Evolutionary conservation across 495 filamentous ascomycete species (phyloP).

Genomic region (Tetracladium marchalianum): DNA sequence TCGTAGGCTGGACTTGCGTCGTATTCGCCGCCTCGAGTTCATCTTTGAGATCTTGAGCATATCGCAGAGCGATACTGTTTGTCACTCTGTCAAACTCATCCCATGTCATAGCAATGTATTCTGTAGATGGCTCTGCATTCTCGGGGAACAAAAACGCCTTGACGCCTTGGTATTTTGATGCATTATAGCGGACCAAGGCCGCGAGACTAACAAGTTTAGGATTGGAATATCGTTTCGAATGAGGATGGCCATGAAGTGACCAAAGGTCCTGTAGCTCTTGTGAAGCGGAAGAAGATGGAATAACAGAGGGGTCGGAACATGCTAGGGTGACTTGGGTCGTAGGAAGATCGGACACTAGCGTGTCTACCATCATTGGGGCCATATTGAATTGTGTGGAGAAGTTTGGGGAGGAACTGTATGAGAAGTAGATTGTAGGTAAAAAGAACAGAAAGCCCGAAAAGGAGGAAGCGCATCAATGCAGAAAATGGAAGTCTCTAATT

Average conservation of each 20-base stretch:
- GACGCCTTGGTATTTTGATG: slow-evolving; percentile 8
- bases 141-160: slow-evolving; percentile 16
- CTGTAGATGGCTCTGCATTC: slow-evolving; percentile 1
- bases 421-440: too few species aligned
- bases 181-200: slow-evolving; percentile 17
- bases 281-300: slow-evolving; percentile 11
- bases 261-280: slow-evolving; percentile 14
- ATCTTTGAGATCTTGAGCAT: slow-evolving; percentile 5
- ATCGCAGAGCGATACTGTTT: slow-evolving; percentile 11
- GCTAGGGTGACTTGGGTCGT: not conserved
- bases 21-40: slow-evolving; percentile 13
- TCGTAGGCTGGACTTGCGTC: slow-evolving; percentile 14
- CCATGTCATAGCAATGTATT: slow-evolving; percentile 18
- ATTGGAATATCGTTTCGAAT: slow-evolving; percentile 18
- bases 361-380: slow-evolving; percentile 12
- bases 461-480: too few species aligned
- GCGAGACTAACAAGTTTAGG: slow-evolving; percentile 15
- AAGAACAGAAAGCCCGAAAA: too few species aligned
- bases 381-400: slow-evolving; percentile 1
- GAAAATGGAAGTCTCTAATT: too few species aligned
- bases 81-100: slow-evolving; percentile 18
- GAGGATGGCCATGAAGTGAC: slow-evolving; percentile 20
- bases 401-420: too few species aligned
- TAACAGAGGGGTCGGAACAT: slow-evolving; percentile 18
- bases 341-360: not conserved